Evolutionary conservation across 305 asterid genomes (phyloP).

Genomic region (Stenogyne calaminthoides): DNA sequence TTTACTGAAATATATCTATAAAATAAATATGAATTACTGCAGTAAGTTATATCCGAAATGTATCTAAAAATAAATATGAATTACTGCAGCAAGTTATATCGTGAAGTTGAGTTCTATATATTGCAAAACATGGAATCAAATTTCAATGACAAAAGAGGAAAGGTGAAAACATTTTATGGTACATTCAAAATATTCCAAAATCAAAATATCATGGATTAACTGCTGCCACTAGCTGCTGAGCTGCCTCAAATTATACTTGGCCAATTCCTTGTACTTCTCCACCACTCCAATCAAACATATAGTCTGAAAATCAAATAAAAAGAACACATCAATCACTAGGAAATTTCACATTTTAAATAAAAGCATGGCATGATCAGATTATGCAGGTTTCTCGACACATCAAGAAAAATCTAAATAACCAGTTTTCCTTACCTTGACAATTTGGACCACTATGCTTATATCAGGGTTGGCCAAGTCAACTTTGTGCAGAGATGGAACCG

Average conservation of each 20-base stretch:
- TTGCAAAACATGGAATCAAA: background rate
- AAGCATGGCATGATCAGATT: background rate
- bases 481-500: slow-evolving; percentile 77
- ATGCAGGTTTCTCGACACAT: no score
- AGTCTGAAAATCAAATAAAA: slow-evolving; percentile 56
- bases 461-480: slow-evolving; percentile 92
- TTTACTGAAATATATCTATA: no score
- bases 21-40: no score
- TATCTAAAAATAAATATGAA: no score
- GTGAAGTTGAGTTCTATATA: background rate
- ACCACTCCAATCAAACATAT: slow-evolving; percentile 92
- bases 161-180: background rate
- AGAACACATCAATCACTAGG: background rate
- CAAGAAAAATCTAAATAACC: no score
- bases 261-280: slow-evolving; percentile 89
- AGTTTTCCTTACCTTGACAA: slow-evolving; percentile 68
- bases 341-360: background rate
- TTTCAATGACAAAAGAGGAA: background rate
- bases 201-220: background rate
- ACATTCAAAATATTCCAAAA: background rate
- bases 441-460: slow-evolving; percentile 72
- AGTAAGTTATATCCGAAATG: no score
- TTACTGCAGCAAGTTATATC: no score
- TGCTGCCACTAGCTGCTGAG: slow-evolving; percentile 59
- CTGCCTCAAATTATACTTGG: slow-evolving; percentile 92